Evolutionary conservation across 2,329 filamentous ascomycete genomes (phyloP), one percentile per base, ranked within the genome.

Genomic region (Neocucurbitaria cava): DNA sequence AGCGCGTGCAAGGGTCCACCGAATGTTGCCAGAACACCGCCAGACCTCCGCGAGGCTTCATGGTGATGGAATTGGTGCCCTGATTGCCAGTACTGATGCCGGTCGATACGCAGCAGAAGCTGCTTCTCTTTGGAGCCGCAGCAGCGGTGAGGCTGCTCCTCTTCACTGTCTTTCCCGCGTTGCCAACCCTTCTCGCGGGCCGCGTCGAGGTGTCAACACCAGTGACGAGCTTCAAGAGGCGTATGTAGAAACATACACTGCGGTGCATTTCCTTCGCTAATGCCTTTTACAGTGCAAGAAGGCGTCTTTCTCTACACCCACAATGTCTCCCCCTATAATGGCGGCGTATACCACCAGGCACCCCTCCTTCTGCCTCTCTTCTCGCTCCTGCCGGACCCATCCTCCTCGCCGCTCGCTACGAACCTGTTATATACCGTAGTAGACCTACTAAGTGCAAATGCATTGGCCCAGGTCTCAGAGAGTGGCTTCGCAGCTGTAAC

Each of bases 131-230:
- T 73, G 82, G 83, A 56, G 86, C 87, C 47, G 94, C 93, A 54
- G 88, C 90, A 51, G 84, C 88, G 59, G 81, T 98, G 65, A 88
- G 95, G 65, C 82, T 98, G 56, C 78, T 91, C 51, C 85, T 98
- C 48, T 93, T 92, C 74, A 82, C 88, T 54, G 82, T 87, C 53
- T 96, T 97, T 73, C 93, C 95, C 59, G 86, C 85, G 33, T 82
- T 99, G 36, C 91, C 94, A 47, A 88, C 92, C 74, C 83, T 96
- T 59, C 83, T 99, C 59, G 95, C 92, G 18, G 90, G 89, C 61
- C 89, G 95, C 72, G 95, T 97, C 68, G 95, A 99, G 82, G 89
- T 99, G 70, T 97, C 95, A 40, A 99, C 95, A 20, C 94, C 95
- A 35, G 90, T 98, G 42, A 97, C 92, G 67, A 96, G 94, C 84